phyloP scores from a whole-genome alignment of 345 rosid species.

The Diplotaxis tenuifolia region DNA sequence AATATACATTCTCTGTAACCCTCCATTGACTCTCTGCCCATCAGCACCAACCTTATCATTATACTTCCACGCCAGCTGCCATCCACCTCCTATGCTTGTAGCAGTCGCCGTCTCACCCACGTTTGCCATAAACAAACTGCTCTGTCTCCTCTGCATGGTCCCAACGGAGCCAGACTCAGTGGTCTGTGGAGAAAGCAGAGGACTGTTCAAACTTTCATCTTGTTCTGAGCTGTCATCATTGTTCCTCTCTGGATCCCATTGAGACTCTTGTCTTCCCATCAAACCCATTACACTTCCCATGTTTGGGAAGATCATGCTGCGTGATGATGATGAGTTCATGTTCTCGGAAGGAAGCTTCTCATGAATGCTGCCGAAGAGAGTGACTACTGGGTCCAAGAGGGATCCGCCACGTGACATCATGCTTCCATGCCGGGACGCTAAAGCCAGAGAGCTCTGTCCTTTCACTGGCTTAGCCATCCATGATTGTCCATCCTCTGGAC shows the following conservation, averaged over 20 bases:
- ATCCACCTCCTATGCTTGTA: slow-evolving; percentile 84
- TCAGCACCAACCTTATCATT: slow-evolving; percentile 62
- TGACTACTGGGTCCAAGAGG: slow-evolving; percentile 77
- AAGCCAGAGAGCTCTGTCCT: slow-evolving; percentile 64
- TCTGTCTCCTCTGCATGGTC: slow-evolving; percentile 48
- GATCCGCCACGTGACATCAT: slow-evolving; percentile 49
- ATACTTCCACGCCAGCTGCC: slow-evolving; percentile 91
- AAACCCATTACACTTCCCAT: slow-evolving; percentile 74
- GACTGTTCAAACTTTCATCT: slow-evolving; percentile 65
- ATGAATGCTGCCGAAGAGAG: slow-evolving; percentile 79
- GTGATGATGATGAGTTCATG: slow-evolving; percentile 34
- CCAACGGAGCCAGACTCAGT: slow-evolving; percentile 55
- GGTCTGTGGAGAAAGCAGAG: slow-evolving; percentile 67
- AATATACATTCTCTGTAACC: slow-evolving; percentile 66
- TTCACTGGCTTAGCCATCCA: slow-evolving; percentile 82
- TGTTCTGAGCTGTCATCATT: slow-evolving; percentile 52
- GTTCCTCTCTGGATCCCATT: slow-evolving; percentile 76
- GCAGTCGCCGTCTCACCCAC: slow-evolving; percentile 55
- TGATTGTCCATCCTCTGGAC: slow-evolving; percentile 71
- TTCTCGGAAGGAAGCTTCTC: slow-evolving; percentile 62
- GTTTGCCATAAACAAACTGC: slow-evolving; percentile 59
- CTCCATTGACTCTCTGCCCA: slow-evolving; percentile 52
- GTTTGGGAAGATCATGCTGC: slow-evolving; percentile 68
- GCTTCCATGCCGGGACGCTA: slow-evolving; percentile 72
- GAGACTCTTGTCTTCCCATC: slow-evolving; percentile 44